phyloP scores from a whole-genome alignment of 2,329 filamentous ascomycete species.

The Dactylellina drechsleri region DNA sequence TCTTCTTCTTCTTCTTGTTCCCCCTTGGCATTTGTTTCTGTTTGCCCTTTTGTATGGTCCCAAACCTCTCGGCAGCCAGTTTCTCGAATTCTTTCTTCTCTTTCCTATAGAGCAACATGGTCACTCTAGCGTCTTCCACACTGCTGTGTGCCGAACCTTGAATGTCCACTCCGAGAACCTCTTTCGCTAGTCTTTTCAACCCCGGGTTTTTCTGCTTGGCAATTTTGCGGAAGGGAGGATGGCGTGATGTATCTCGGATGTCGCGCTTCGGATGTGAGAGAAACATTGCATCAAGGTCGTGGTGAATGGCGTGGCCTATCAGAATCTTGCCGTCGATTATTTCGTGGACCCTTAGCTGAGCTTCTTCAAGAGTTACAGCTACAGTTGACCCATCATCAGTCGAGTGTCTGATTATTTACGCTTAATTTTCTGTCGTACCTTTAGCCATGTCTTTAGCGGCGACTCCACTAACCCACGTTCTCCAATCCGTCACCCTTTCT shows the following conservation, averaged over 20 bases:
- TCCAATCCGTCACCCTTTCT: conserved; percentile 86
- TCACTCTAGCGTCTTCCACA: conserved; percentile 82
- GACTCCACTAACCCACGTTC: conserved; percentile 86
- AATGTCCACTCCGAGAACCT: conserved; percentile 71
- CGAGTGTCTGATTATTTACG: conserved; percentile 60
- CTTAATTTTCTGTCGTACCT: conserved; percentile 47
- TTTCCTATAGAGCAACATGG: conserved; percentile 86
- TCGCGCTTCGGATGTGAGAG: conserved; percentile 81
- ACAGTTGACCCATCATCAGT: conserved; percentile 56
- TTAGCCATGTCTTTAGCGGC: conserved; percentile 74
- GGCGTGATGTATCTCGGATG: conserved; percentile 84
- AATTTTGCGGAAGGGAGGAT: conserved; percentile 76
- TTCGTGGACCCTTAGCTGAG: conserved; percentile 76
- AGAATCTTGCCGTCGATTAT: conserved; percentile 78
- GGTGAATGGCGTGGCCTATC: conserved; percentile 83
- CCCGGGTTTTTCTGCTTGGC: conserved; percentile 75
- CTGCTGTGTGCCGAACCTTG: conserved; percentile 74
- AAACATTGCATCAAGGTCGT: conserved; percentile 78
- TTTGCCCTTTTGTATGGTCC: conserved; percentile 39
- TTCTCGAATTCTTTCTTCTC: conserved; percentile 85
- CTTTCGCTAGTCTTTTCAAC: conserved; percentile 69
- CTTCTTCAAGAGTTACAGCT: conserved; percentile 77
- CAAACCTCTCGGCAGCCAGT: conserved; percentile 62
- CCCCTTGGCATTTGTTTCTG: conserved; percentile 52
- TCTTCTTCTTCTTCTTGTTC: conserved; percentile 53